Conservation (phyloP, 768 basidiomycete species). For the Filobasidium wieringae region DNA sequence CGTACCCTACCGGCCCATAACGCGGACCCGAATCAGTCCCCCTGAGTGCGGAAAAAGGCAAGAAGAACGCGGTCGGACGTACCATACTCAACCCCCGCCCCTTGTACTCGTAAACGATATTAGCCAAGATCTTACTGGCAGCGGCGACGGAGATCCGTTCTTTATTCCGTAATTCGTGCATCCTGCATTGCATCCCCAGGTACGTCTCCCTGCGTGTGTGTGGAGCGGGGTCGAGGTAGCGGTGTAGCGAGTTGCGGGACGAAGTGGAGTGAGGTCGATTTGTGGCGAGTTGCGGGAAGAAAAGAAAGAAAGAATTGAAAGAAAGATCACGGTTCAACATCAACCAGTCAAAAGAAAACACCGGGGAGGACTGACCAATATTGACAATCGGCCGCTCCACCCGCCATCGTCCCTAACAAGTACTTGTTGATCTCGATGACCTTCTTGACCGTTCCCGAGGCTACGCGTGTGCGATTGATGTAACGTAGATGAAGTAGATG, state of each 20-base stretch:
- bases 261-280: too few relatives aligned
- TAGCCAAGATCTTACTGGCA: constrained; percentile 92
- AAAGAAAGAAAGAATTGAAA: too few relatives aligned
- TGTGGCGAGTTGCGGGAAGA: too few relatives aligned
- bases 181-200: constrained; percentile 89
- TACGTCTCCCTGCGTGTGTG: constrained; percentile 83
- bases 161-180: constrained; percentile 87
- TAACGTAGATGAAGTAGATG: neutral
- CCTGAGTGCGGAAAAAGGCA: neutral
- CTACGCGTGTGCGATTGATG: constrained; percentile 48
- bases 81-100: constrained; percentile 99
- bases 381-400: constrained; percentile 71
- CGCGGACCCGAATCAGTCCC: neutral
- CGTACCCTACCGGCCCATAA: constrained; percentile 56
- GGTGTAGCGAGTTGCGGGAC: too few relatives aligned
- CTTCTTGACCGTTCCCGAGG: constrained; percentile 95
- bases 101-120: constrained; percentile 95
- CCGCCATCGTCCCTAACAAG: constrained; percentile 98
- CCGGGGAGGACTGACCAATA: constrained; percentile 30
- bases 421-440: constrained; percentile 99
- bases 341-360: neutral
- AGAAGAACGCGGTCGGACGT: constrained; percentile 25
- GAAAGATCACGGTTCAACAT: neutral
- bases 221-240: neutral
- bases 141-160: constrained; percentile 99